phyloP scores from a whole-genome alignment of 176 grass and related monocot species.

The Cenchrus fungigraminus region DNA sequence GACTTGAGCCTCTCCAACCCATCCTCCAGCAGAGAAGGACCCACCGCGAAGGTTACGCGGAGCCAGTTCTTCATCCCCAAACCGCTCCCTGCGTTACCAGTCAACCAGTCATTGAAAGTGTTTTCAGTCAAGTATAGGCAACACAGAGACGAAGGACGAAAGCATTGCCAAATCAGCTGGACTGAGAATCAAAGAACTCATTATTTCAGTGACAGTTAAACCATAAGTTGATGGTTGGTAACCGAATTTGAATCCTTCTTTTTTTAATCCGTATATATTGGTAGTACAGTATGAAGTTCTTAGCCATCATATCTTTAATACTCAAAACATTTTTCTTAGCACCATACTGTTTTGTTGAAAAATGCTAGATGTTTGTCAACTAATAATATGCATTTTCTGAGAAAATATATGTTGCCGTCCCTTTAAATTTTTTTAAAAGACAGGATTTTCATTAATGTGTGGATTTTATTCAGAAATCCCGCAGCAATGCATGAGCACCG shows the following conservation, averaged over 20 bases:
- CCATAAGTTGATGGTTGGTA: neutral
- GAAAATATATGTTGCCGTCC: neutral
- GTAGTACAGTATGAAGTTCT: neutral
- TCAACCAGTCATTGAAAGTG: neutral
- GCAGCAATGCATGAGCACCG: too few relatives aligned
- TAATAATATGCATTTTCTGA: too few relatives aligned
- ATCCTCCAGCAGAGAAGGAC: constrained; percentile 55
- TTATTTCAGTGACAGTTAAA: neutral
- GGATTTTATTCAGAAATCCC: neutral
- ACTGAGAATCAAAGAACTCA: neutral
- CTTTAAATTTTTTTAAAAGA: neutral
- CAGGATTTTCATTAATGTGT: neutral
- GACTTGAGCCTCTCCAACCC: constrained; percentile 61
- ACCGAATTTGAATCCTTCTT: neutral
- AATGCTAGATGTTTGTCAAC: neutral
- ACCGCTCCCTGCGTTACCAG: constrained; percentile 44
- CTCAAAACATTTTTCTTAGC: neutral
- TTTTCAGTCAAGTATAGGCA: neutral
- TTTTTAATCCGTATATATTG: too few relatives aligned
- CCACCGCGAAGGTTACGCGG: constrained; percentile 55
- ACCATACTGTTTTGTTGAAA: neutral
- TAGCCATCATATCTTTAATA: neutral
- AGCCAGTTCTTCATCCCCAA: constrained; percentile 73
- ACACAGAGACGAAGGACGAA: neutral
- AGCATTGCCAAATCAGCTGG: too few relatives aligned